Evolutionary conservation across 1,139 yeast genomes (phyloP).

Genomic region (Magnusiomyces suaveolens): DNA sequence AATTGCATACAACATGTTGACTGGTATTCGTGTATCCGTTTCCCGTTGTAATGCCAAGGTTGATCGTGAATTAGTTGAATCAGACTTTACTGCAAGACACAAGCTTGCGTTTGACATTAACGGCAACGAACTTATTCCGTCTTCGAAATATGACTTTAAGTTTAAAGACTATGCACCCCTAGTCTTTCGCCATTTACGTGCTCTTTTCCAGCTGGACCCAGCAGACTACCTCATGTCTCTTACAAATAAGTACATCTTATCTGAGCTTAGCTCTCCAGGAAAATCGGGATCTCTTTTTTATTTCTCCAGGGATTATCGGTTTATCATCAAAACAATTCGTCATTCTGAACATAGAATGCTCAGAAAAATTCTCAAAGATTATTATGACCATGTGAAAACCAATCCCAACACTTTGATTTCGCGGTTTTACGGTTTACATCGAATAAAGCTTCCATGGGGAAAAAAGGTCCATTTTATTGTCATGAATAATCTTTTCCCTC

Average conservation of each 20-base stretch:
- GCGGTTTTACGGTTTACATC: conserved; percentile 90
- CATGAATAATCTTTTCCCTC: conserved; percentile 95
- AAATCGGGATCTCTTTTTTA: conserved; percentile 95
- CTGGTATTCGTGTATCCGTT: conserved; percentile 93
- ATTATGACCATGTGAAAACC: conserved; percentile 67
- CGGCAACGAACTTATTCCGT: conserved; percentile 85
- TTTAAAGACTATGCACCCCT: conserved; percentile 95
- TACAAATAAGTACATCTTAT: conserved; percentile 84
- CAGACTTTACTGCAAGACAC: conserved; percentile 61
- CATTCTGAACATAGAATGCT: conserved; percentile 85
- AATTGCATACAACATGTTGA: conserved; percentile 92
- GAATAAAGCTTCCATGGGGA: conserved; percentile 81
- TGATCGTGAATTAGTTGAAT: conserved; percentile 59
- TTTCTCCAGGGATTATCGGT: conserved; percentile 85
- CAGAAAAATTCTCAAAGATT: conserved; percentile 62
- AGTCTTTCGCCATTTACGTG: conserved; percentile 79
- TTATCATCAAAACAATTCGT: conserved; percentile 91
- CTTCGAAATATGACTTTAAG: conserved; percentile 89
- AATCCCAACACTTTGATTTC: conserved; percentile 85
- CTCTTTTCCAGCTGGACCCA: conserved; percentile 77
- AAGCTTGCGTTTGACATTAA: conserved; percentile 79
- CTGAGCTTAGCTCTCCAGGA: conserved; percentile 93
- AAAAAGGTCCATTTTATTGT: conserved; percentile 88
- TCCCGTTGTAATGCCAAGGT: conserved; percentile 77
- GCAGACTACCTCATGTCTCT: conserved; percentile 90